Evolutionary conservation across 2,329 filamentous ascomycete genomes (phyloP).

Genomic region (Clarireedia sp.): DNA sequence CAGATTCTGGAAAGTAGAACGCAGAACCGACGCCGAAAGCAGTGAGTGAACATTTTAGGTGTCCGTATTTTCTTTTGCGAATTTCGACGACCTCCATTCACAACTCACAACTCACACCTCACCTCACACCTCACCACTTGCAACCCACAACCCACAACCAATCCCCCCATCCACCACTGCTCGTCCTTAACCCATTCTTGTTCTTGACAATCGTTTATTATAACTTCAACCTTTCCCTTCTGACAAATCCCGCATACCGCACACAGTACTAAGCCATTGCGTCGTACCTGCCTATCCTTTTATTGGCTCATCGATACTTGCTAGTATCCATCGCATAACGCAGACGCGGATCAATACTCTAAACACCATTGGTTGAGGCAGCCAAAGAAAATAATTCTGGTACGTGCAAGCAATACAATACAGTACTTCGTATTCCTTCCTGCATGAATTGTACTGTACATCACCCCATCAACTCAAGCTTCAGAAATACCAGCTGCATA

Average conservation of each 20-base stretch:
- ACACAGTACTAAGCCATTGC: not conserved
- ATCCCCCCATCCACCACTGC: not conserved
- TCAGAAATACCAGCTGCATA: not conserved
- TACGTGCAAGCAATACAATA: slow-evolving; percentile 9
- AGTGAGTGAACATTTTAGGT: too few species aligned
- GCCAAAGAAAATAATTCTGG: slow-evolving; percentile 4
- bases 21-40: not conserved
- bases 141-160: not conserved
- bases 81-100: too few species aligned
- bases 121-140: not conserved
- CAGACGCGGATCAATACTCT: slow-evolving; percentile 1
- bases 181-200: not conserved
- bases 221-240: not conserved
- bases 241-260: not conserved
- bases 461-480: slow-evolving; percentile 3
- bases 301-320: not conserved
- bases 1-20: not conserved
- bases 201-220: not conserved
- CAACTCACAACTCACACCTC: not conserved
- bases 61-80: too few species aligned
- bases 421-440: slow-evolving; percentile 7
- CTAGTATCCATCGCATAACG: not conserved
- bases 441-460: slow-evolving; percentile 10
- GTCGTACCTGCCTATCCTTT: not conserved
- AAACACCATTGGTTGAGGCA: not conserved